These are phyloP conservation scores for Abrus pulchellus DNA, from an alignment of 306 rosid genomes.

Conservation along the genomic window DNA sequence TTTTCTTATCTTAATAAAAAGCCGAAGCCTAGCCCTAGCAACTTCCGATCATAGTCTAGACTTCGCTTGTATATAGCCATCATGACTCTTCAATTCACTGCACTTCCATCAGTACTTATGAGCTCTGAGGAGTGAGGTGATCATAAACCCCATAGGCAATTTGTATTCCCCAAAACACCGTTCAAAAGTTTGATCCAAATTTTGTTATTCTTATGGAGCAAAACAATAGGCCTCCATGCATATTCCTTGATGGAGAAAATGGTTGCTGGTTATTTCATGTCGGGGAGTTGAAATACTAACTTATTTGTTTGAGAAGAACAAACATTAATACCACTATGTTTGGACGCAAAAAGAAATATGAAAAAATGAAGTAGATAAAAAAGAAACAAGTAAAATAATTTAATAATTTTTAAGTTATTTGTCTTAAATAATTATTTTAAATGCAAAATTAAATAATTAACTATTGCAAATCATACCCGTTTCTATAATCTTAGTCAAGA, in stretches of 20 bases:
- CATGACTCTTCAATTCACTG: neutral
- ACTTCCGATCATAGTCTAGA: neutral
- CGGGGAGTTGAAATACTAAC: too few relatives aligned
- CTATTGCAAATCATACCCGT: too few relatives aligned
- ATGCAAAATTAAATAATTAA: too few relatives aligned
- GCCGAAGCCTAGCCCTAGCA: slow-evolving; percentile 3
- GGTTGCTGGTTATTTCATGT: neutral
- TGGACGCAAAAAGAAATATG: too few relatives aligned
- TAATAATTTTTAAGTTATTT: too few relatives aligned
- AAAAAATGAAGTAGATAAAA: neutral
- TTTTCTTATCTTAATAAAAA: neutral
- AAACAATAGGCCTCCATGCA: neutral
- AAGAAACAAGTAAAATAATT: too few relatives aligned
- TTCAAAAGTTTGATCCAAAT: neutral
- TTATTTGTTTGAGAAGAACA: neutral
- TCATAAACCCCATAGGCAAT: neutral
- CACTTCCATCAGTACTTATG: neutral
- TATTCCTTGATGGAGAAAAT: neutral
- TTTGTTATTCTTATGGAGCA: neutral
- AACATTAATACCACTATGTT: neutral
- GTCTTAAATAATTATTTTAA: too few relatives aligned
- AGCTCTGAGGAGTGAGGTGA: too few relatives aligned
- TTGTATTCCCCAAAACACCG: neutral
- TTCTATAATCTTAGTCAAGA: too few relatives aligned
- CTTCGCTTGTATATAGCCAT: slow-evolving; percentile 9